Percentiles rank a stretch among this genome's conserved stretches.
phyloP scores from a whole-genome alignment of 768 basidiomycete genomes.

The Tubosaeta sp. region DNA sequence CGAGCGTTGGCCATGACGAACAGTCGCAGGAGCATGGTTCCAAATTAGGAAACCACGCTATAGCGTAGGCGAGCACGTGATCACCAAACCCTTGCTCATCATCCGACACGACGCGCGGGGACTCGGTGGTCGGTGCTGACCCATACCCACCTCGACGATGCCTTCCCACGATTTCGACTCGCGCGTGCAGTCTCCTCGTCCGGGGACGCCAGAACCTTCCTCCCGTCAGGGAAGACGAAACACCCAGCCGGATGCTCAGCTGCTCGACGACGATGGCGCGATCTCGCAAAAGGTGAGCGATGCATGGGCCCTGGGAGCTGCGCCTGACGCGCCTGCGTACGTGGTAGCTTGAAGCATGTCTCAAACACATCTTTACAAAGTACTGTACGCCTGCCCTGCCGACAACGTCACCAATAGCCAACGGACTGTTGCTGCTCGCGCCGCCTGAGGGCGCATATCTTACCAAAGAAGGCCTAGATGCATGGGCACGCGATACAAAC shows the following conservation, averaged over 20 bases:
- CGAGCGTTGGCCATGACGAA: slow-evolving; percentile 40
- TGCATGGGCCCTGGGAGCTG: background rate
- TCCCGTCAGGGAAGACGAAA: slow-evolving; percentile 59
- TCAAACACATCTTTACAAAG: slow-evolving; percentile 76
- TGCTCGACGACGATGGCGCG: slow-evolving; percentile 68
- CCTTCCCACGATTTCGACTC: slow-evolving; percentile 8
- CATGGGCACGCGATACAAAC: slow-evolving; percentile 78
- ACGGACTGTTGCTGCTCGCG: slow-evolving; percentile 33
- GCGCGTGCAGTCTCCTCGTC: slow-evolving; percentile 45
- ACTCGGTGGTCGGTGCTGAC: slow-evolving; percentile 18
- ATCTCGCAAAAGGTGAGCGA: slow-evolving; percentile 57
- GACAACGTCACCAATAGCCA: slow-evolving; percentile 14
- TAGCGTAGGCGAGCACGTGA: slow-evolving; percentile 15
- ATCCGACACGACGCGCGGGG: slow-evolving; percentile 22
- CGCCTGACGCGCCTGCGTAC: background rate
- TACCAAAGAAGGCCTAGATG: slow-evolving; percentile 57
- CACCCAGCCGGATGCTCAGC: slow-evolving; percentile 42
- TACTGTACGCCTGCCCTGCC: slow-evolving; percentile 54
- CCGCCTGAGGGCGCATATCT: slow-evolving; percentile 56
- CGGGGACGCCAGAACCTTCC: slow-evolving; percentile 60
- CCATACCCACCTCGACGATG: slow-evolving; percentile 13
- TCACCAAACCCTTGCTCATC: slow-evolving; percentile 15
- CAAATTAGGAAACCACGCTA: slow-evolving; percentile 11
- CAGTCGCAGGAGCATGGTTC: background rate
- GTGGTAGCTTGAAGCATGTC: slow-evolving; percentile 57